Evolutionary conservation across 257 asterid genomes (phyloP).

Genomic region (Avicennia marina): DNA sequence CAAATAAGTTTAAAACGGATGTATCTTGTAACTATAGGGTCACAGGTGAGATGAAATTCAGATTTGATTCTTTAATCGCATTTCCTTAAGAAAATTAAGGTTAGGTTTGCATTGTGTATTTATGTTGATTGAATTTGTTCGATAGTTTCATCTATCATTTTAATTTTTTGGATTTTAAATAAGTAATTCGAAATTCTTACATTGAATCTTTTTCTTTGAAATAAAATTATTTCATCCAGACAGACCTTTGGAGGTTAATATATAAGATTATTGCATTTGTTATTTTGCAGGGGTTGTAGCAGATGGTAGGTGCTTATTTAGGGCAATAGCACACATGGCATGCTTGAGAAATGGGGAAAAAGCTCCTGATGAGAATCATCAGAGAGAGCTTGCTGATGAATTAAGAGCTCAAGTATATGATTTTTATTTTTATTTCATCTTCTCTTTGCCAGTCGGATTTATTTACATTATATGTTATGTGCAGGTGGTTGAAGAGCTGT

Average conservation of each 20-base stretch:
- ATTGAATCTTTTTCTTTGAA: too few relatives aligned
- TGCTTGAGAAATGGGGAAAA: slow-evolving; percentile 63
- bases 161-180: too few relatives aligned
- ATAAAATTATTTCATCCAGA: background rate
- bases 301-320: slow-evolving; percentile 78
- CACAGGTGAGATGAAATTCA: slow-evolving; percentile 32
- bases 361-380: slow-evolving; percentile 68
- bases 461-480: background rate
- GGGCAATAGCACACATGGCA: slow-evolving; percentile 80
- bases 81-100: too few relatives aligned
- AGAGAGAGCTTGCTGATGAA: slow-evolving; percentile 80
- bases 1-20: slow-evolving; percentile 12
- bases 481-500: slow-evolving; percentile 84
- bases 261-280: background rate
- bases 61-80: background rate
- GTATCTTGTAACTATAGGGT: slow-evolving; percentile 44
- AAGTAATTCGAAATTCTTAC: too few relatives aligned
- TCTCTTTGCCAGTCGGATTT: background rate
- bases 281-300: slow-evolving; percentile 55
- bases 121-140: background rate
- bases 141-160: too few relatives aligned
- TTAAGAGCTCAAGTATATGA: slow-evolving; percentile 71
- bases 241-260: background rate
- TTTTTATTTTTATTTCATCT: background rate
- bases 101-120: too few relatives aligned